Evolutionary conservation across 345 rosid species (phyloP).

Genomic region (Lepidium sativum): DNA sequence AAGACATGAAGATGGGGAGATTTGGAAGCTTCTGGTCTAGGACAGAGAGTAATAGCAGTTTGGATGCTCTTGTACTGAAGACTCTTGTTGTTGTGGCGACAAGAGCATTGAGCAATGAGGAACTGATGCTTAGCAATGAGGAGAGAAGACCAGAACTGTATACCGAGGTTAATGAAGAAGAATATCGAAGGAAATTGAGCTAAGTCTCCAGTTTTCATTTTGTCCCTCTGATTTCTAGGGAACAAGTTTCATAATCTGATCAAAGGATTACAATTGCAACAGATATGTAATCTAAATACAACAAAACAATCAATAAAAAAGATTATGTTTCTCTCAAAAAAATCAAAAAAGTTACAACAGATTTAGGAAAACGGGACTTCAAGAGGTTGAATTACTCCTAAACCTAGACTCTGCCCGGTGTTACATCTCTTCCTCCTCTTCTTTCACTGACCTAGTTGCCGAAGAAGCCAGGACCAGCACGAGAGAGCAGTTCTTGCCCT

Average conservation of each 20-base stretch:
- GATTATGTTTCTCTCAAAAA: constrained; percentile 20
- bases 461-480: constrained; percentile 83
- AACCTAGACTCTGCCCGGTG: constrained; percentile 15
- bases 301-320: constrained; percentile 12
- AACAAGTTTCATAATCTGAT: not conserved
- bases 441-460: constrained; percentile 30
- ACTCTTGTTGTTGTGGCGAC: constrained; percentile 79
- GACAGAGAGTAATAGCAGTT: constrained; percentile 25
- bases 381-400: constrained; percentile 16
- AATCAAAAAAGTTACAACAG: constrained; percentile 29
- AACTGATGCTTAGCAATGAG: constrained; percentile 64
- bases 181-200: constrained; percentile 64
- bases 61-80: constrained; percentile 38
- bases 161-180: constrained; percentile 70
- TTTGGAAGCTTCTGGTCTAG: constrained; percentile 70
- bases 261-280: constrained; percentile 1
- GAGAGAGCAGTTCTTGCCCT: constrained; percentile 79
- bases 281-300: constrained; percentile 10
- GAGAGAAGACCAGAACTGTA: constrained; percentile 68
- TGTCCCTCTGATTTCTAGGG: not conserved
- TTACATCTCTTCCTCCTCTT: constrained; percentile 16
- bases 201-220: constrained; percentile 11
- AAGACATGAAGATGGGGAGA: constrained; percentile 54
- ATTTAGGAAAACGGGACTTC: not conserved
- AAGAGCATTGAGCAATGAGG: constrained; percentile 34